Conservation (phyloP, 257 asterid genomes). For the Buddleja alternifolia region DNA sequence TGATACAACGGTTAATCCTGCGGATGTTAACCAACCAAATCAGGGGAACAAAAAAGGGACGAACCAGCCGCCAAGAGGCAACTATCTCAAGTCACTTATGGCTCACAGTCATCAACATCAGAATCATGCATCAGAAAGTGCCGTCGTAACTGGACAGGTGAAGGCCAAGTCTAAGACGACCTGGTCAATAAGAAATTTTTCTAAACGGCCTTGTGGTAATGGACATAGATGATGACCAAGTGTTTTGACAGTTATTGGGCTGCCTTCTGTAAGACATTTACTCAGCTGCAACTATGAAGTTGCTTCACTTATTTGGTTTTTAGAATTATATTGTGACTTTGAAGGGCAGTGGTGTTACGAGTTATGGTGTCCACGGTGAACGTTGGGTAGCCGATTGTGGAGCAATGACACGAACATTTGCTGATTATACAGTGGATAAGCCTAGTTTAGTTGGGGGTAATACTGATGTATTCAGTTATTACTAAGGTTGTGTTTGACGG, state of each 20-base stretch:
- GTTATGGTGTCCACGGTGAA: too few relatives aligned
- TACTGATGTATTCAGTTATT: background rate
- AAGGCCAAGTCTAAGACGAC: background rate
- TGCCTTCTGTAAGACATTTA: too few relatives aligned
- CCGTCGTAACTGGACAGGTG: background rate
- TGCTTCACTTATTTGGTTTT: background rate
- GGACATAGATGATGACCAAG: conserved; percentile 19
- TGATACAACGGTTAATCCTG: conserved; percentile 46
- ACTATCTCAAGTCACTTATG: conserved; percentile 40
- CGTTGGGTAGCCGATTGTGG: too few relatives aligned
- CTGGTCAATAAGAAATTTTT: background rate
- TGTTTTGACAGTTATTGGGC: too few relatives aligned
- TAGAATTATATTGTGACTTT: background rate
- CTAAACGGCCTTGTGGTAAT: conserved; percentile 31
- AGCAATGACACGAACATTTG: background rate
- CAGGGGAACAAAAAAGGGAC: conserved; percentile 14
- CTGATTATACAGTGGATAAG: background rate
- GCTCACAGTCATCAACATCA: background rate
- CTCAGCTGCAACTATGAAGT: too few relatives aligned
- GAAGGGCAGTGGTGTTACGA: background rate
- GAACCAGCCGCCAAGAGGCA: conserved; percentile 29
- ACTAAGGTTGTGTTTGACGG: too few relatives aligned
- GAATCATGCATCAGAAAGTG: conserved; percentile 1
- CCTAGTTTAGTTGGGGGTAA: conserved; percentile 2
- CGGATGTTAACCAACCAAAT: conserved; percentile 40